Evolutionary conservation across 2,329 filamentous ascomycete genomes (phyloP), one percentile per base, ranked within the genome.

Genomic region (Verticillium klebahnii): DNA sequence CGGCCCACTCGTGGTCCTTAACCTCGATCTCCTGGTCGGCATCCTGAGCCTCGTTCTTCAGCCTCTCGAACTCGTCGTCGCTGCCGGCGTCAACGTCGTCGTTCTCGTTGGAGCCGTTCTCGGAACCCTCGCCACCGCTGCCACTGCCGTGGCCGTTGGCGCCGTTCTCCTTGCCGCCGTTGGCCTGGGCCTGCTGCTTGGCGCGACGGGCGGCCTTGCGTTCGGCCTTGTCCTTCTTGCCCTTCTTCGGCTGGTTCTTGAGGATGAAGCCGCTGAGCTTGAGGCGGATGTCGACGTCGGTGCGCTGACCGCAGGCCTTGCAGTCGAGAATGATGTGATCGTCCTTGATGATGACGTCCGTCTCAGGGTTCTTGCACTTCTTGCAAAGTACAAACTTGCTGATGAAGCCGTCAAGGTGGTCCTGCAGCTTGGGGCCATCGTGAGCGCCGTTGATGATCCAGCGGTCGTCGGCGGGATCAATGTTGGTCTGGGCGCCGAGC

Each of bases 371-470:
- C 88, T 97, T 97, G 89, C 95, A 99, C 78, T 96, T 94, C 83
- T 96, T 96, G 91, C 95, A 99, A 67, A 99, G 93, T 72, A 99
- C 95, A 70, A 98, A 99, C 82, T 92, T 97, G 83, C 89, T 86
- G 81, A 99, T 99, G 86, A 99, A 99, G 71, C 93, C 93, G 76
- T 98, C 94, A 57, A 99, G 91, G 71, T 97, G 93, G 76, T 98
- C 95, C 83, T 99, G 95, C 57, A 99, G 90, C 84, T 98, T 98
- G 77, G 84, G 81, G 66, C 94, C 89, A 69, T 99, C 95, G 76
- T 99, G 95, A 69, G 94, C 92, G 75, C 95, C 95, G 81, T 99
- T 99, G 86, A 99, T 98, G 81, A 99, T 99, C 94, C 95, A 99
- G 76, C 95, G 95, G 77, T 99, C 95, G 77, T 98, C 94, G 72